Evolutionary conservation across 495 filamentous ascomycete genomes (phyloP).

Genomic region (Trichoderma reesei): DNA sequence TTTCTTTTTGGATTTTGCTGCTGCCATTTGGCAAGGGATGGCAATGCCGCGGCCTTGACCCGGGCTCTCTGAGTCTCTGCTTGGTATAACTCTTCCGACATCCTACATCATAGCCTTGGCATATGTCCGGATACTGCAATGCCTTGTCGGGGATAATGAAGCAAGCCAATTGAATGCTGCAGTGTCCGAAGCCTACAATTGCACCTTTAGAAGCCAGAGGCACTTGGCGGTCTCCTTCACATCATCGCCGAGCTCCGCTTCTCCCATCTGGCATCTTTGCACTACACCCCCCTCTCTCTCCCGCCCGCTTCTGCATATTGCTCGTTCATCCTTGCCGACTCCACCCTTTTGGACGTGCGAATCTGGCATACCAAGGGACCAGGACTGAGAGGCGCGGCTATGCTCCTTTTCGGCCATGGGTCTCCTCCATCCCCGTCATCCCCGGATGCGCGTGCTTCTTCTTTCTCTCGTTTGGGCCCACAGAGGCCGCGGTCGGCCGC

Average conservation of each 20-base stretch:
- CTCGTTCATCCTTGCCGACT: neutral
- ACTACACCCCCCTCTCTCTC: neutral
- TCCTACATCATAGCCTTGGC: neutral
- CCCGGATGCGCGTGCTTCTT: constrained; percentile 5
- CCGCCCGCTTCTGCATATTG: neutral
- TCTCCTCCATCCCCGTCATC: neutral
- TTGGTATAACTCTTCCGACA: neutral
- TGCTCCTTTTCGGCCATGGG: neutral
- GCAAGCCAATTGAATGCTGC: neutral
- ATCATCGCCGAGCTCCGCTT: constrained; percentile 8
- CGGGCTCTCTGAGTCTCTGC: neutral
- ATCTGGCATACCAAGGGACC: neutral
- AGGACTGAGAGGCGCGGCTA: neutral
- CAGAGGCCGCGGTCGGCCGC: constrained; percentile 2
- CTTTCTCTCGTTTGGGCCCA: neutral
- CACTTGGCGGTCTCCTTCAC: neutral
- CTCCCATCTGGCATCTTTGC: neutral
- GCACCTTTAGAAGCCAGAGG: too few relatives aligned
- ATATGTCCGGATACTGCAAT: neutral
- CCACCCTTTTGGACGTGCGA: neutral
- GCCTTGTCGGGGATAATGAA: neutral
- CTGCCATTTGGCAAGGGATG: neutral
- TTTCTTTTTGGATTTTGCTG: neutral
- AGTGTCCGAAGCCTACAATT: neutral
- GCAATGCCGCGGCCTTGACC: neutral